Conservation (phyloP, 192 early-diverging fungal species). For the Paraglomus brasilianum region DNA sequence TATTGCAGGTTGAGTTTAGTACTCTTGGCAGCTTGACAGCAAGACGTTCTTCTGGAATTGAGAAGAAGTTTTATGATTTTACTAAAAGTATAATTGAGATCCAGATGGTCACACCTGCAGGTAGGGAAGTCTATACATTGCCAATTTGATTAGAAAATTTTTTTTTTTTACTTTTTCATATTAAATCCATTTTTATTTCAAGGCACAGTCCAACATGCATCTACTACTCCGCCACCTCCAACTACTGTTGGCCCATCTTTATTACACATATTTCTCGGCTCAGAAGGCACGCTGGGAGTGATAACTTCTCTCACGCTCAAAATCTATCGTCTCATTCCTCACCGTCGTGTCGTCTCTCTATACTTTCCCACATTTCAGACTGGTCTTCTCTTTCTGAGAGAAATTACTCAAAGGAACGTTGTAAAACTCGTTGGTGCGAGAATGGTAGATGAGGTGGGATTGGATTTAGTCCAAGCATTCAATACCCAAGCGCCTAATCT, state of each 20-base stretch:
- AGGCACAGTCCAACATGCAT: background rate
- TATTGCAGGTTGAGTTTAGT: constrained; percentile 6
- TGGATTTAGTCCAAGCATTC: constrained; percentile 10
- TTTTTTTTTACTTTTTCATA: background rate
- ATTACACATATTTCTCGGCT: constrained; percentile 7
- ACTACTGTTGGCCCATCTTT: background rate
- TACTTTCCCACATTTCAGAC: constrained; percentile 6
- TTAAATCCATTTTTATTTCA: background rate
- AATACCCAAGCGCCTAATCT: background rate
- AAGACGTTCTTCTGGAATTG: background rate
- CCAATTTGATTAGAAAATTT: background rate
- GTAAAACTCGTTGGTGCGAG: background rate
- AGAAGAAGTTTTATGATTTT: background rate
- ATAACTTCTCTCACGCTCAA: constrained; percentile 12
- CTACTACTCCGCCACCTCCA: background rate
- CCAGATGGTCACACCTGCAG: constrained; percentile 10
- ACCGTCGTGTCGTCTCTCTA: constrained; percentile 1
- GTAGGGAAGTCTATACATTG: background rate
- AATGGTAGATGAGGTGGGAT: constrained; percentile 3
- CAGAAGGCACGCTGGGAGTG: constrained; percentile 13
- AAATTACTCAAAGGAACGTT: constrained; percentile 16
- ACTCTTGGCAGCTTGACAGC: background rate
- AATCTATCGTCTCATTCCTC: background rate
- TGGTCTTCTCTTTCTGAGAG: constrained; percentile 7
- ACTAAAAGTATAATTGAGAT: constrained; percentile 15